A percentile compares a stretch with the other conserved stretches of the same genome.
Conservation (phyloP, 1,139 yeast genomes). For the Protomyces pachydermus region DNA sequence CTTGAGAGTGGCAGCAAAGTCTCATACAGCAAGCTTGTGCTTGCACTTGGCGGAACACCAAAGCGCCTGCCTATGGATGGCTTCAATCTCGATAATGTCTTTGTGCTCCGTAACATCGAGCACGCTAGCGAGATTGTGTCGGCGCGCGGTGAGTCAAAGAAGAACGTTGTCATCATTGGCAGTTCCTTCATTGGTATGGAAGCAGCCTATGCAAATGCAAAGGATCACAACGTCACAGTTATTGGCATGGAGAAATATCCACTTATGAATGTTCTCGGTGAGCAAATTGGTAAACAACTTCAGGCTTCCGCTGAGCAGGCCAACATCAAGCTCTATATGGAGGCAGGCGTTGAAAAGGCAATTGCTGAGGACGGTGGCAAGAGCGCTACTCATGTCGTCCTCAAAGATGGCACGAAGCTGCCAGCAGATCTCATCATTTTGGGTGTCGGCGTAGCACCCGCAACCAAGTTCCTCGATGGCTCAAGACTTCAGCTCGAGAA, state of each 20-base stretch:
- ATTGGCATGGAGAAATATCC: slow-evolving; percentile 28
- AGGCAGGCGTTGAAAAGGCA: slow-evolving; percentile 28
- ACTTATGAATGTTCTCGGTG: slow-evolving; percentile 27
- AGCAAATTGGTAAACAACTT: slow-evolving; percentile 25
- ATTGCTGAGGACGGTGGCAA: slow-evolving; percentile 12
- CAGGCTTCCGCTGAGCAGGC: slow-evolving; percentile 25
- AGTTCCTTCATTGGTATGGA: slow-evolving; percentile 31
- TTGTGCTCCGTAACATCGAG: slow-evolving; percentile 25
- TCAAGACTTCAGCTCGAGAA: slow-evolving; percentile 24
- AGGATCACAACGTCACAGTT: slow-evolving; percentile 28
- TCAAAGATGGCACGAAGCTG: slow-evolving; percentile 29
- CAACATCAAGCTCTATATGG: slow-evolving; percentile 27
- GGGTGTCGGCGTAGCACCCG: slow-evolving; percentile 30
- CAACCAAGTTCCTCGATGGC: slow-evolving; percentile 26
- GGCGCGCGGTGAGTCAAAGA: slow-evolving; percentile 25
- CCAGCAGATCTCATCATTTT: slow-evolving; percentile 29
- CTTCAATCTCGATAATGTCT: slow-evolving; percentile 27
- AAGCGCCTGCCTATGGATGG: slow-evolving; percentile 29
- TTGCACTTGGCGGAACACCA: slow-evolving; percentile 30
- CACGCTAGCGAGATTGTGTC: slow-evolving; percentile 26
- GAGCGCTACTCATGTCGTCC: slow-evolving; percentile 20
- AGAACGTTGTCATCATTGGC: slow-evolving; percentile 30
- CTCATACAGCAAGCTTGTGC: slow-evolving; percentile 25
- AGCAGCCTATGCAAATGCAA: slow-evolving; percentile 26
- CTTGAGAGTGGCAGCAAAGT: slow-evolving; percentile 9